Conservation (phyloP, 352 stramenopile genomes). For the Phytophthora cactorum region DNA sequence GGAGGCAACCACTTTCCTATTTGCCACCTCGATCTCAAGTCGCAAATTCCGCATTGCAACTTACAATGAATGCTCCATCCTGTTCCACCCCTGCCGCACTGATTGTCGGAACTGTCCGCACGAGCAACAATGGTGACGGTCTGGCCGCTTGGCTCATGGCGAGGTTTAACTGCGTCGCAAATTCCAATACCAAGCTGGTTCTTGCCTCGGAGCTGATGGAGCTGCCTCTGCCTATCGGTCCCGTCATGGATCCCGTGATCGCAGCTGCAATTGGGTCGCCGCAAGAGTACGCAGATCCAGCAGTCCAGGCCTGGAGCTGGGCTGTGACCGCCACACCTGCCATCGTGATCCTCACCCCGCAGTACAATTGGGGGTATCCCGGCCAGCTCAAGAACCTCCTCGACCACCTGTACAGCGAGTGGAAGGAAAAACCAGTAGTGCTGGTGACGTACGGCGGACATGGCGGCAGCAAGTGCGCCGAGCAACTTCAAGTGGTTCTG, state of each 20-base stretch:
- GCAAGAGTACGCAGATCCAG: slow-evolving; percentile 21
- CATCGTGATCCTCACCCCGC: slow-evolving; percentile 28
- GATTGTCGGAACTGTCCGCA: slow-evolving; percentile 20
- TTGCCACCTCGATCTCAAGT: not conserved
- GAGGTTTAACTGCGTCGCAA: slow-evolving; percentile 20
- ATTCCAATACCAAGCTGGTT: slow-evolving; percentile 8
- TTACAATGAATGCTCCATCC: slow-evolving; percentile 2
- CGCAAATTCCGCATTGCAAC: not conserved
- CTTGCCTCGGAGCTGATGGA: slow-evolving; percentile 27
- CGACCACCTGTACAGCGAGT: slow-evolving; percentile 33
- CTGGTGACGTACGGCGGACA: slow-evolving; percentile 34
- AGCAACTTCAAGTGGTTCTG: slow-evolving; percentile 27
- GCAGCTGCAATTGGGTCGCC: slow-evolving; percentile 17
- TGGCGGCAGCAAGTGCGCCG: slow-evolving; percentile 28
- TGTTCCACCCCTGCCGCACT: slow-evolving; percentile 5
- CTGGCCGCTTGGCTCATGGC: slow-evolving; percentile 22
- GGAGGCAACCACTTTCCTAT: slow-evolving; percentile 9
- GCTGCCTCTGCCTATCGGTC: slow-evolving; percentile 21
- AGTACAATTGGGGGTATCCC: slow-evolving; percentile 30
- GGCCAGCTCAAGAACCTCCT: slow-evolving; percentile 37
- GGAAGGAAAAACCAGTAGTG: slow-evolving; percentile 28
- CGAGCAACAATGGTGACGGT: slow-evolving; percentile 28
- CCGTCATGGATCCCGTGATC: slow-evolving; percentile 28
- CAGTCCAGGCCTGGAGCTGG: slow-evolving; percentile 27
- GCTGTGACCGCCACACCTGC: slow-evolving; percentile 13